Conservation (phyloP, 2,329 filamentous ascomycete genomes). For the Beauveria medogensis region DNA sequence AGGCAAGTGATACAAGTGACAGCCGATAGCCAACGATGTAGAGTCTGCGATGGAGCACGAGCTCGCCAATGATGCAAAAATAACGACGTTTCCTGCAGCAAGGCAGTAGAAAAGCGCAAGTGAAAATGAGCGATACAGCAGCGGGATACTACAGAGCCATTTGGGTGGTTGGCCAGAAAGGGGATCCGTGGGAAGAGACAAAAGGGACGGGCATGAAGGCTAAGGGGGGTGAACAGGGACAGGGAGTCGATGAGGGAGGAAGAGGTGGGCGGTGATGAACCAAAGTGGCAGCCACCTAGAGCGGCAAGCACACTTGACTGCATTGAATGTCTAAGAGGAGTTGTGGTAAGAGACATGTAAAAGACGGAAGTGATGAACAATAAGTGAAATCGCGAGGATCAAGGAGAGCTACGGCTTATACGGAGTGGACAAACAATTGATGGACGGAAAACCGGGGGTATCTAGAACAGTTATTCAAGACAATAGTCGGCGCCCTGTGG, state of each 20-base stretch:
- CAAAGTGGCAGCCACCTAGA: not conserved
- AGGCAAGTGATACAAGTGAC: not conserved
- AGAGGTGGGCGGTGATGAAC: constrained; percentile 1
- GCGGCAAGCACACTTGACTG: not conserved
- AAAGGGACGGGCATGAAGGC: not conserved
- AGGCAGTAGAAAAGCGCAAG: not conserved
- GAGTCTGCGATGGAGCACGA: not conserved
- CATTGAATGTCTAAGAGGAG: not conserved
- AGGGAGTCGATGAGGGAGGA: not conserved
- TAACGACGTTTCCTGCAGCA: not conserved
- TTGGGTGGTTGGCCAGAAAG: not conserved
- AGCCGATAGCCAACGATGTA: not conserved
- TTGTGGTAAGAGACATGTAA: not conserved
- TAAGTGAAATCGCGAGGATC: not conserved
- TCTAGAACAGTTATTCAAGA: not conserved
- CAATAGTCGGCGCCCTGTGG: not conserved
- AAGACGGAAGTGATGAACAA: not conserved
- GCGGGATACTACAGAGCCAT: constrained; percentile 4
- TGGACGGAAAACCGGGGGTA: not conserved
- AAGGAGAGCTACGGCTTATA: not conserved
- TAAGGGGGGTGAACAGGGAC: not conserved
- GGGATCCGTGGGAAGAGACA: not conserved
- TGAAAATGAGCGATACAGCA: constrained; percentile 1
- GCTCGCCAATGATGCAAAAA: constrained; percentile 2
- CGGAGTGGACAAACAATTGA: not conserved